phyloP scores from a whole-genome alignment of 345 rosid species.

The Salix suchowensis region DNA sequence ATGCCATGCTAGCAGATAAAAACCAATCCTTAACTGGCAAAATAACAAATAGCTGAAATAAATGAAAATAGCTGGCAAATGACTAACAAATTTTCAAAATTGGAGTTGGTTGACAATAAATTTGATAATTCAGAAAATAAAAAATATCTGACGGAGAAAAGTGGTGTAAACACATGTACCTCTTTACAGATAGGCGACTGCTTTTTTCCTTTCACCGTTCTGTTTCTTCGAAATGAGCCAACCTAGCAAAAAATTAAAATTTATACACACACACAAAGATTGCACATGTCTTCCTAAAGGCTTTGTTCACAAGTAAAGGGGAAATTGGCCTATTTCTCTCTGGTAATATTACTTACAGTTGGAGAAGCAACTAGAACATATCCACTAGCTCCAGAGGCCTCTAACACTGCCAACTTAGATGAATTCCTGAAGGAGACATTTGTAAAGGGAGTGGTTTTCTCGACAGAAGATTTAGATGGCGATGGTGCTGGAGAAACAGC shows the following conservation, averaged over 20 bases:
- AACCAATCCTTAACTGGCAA: neutral
- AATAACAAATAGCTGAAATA: neutral
- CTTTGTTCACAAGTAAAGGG: neutral
- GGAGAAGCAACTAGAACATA: slow-evolving; percentile 74
- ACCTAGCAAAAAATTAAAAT: slow-evolving; percentile 33
- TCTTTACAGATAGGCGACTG: slow-evolving; percentile 68
- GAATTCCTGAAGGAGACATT: slow-evolving; percentile 62
- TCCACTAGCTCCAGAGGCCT: slow-evolving; percentile 65
- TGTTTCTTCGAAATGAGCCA: slow-evolving; percentile 73
- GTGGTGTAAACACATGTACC: slow-evolving; percentile 34
- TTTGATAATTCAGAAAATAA: neutral
- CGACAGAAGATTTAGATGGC: slow-evolving; percentile 47
- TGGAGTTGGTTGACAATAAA: neutral
- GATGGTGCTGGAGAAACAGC: slow-evolving; percentile 41
- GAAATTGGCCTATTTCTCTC: neutral
- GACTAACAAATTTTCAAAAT: neutral
- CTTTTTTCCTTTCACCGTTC: slow-evolving; percentile 69
- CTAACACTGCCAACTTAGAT: slow-evolving; percentile 68
- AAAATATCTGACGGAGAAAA: neutral
- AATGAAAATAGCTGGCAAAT: neutral
- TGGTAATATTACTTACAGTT: slow-evolving; percentile 36
- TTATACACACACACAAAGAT: neutral
- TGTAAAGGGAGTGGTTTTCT: slow-evolving; percentile 53
- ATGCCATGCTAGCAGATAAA: neutral
- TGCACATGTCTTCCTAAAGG: neutral